Percentiles rank a stretch among this genome's conserved stretches.
These are phyloP conservation scores for Penstemon newberryi DNA, from an alignment of 257 asterid genomes.

Conservation along the genomic window DNA sequence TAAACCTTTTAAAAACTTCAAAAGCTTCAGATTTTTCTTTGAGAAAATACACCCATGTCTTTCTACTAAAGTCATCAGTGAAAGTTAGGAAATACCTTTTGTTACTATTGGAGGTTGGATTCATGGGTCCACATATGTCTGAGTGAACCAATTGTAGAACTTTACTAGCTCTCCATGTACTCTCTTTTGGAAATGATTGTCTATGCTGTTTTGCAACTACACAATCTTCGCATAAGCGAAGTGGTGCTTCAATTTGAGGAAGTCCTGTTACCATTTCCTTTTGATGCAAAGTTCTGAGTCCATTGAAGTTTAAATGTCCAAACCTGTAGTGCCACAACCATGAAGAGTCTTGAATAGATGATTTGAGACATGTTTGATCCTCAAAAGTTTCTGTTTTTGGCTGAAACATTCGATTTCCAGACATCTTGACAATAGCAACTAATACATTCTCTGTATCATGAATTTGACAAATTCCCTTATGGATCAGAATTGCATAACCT, in stretches of 20 bases:
- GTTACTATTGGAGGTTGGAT: not conserved
- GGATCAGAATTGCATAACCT: not conserved
- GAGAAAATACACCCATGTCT: not conserved
- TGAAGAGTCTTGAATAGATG: too few species aligned
- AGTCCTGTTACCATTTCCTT: too few species aligned
- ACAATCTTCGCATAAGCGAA: not conserved
- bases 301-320: too few species aligned
- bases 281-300: too few species aligned
- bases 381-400: too few species aligned
- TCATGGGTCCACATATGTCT: not conserved
- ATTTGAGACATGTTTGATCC: too few species aligned
- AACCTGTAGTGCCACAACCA: too few species aligned
- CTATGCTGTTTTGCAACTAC: too few species aligned
- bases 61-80: conserved; percentile 28
- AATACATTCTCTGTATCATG: conserved; percentile 1
- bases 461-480: not conserved
- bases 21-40: not conserved
- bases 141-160: not conserved
- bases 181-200: not conserved
- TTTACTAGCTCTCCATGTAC: not conserved
- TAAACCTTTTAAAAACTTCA: too few species aligned
- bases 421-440: conserved; percentile 5
- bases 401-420: conserved; percentile 16
- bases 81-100: conserved; percentile 18
- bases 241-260: too few species aligned